Base-by-base conservation (phyloP, 1,139 yeast species). In the Zhuliangozyma parablackwelliae region DNA sequence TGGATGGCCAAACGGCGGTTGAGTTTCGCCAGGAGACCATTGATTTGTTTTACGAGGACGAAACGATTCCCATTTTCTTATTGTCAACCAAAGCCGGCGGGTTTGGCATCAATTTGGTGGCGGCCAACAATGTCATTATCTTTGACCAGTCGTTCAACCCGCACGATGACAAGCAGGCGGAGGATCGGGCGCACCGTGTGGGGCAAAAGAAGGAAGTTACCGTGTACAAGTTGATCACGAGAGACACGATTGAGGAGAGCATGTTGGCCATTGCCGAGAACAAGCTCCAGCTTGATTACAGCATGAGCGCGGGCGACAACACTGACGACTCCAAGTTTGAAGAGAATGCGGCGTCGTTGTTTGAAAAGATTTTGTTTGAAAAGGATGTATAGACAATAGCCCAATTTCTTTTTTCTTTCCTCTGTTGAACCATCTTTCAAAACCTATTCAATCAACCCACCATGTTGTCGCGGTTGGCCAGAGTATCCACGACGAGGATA, bases 141-240 rank as follows among this genome's bases (percentile, higher is more conserved):
- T 90, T 82, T 53, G 99, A 92, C 57, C 92, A 89, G 56, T 84
- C 95, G 33, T 92, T 92, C 63, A 92, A 92, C 52, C 99, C 99
- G 0, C 98, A 94, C 57, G 98, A 92, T 58, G 99, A 92, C 56
- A 85, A 84, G 55, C 99, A 92, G 64, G 99, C 99, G 0, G 98
- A 94, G 57, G 98, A 92, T 59, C 76, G 99, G 54, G 96, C 98
- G 0, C 99, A 92, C 59, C 78, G 99, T 58, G 96, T 94, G 23
- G 99, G 99, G 2, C 98, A 94, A 62, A 83, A 85, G 30, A 80
- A 84, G 42, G 92, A 86, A 35, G 99, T 94, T 16, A 69, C 72
- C 32, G 96, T 94, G 11, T 77, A 80, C 34, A 76, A 95, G 41
- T 65, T 94, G 50, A 84, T 94, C 40, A 75, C 85, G 9, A 73